Percentiles rank a stretch among this genome's conserved stretches.
Evolutionary conservation across 225 moss, liverwort and hornwort genomes (phyloP).

Genomic region (Takakia lepidozioides): DNA sequence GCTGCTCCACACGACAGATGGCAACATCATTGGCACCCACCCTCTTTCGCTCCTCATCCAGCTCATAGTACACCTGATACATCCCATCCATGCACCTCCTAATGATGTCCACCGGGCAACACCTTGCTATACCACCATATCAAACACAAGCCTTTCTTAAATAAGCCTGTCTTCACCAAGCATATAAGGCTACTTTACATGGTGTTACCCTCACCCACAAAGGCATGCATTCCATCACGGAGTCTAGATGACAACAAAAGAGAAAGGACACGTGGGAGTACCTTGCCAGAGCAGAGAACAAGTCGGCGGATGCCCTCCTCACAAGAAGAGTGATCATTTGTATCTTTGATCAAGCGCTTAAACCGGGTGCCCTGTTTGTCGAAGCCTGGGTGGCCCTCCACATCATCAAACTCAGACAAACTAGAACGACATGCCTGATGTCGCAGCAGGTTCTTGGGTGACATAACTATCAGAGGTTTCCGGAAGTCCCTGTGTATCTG

Average conservation of each 20-base stretch:
- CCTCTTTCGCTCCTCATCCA: constrained; percentile 85
- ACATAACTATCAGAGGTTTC: constrained; percentile 88
- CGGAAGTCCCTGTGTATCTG: constrained; percentile 98
- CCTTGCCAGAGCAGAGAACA: constrained; percentile 95
- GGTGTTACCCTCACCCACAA: too few species aligned
- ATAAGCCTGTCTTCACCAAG: too few species aligned
- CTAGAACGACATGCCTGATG: constrained; percentile 83
- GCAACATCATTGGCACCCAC: constrained; percentile 67
- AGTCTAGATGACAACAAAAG: too few species aligned
- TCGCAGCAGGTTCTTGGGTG: constrained; percentile 85
- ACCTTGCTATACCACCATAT: neutral
- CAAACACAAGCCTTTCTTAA: too few species aligned
- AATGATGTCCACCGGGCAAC: too few species aligned
- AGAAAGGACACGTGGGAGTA: constrained; percentile 7
- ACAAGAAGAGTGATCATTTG: constrained; percentile 48
- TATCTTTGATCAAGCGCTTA: constrained; percentile 89
- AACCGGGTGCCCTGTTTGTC: constrained; percentile 92
- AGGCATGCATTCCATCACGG: too few species aligned
- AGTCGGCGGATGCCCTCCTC: constrained; percentile 78
- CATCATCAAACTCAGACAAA: constrained; percentile 87
- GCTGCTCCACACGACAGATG: constrained; percentile 89
- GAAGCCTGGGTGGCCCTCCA: constrained; percentile 76
- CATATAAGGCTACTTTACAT: too few species aligned
- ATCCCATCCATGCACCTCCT: too few species aligned
- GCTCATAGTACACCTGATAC: constrained; percentile 84